Base-by-base conservation (phyloP, 73 alveolate species). In the Tetrahymena elliotti region DNA sequence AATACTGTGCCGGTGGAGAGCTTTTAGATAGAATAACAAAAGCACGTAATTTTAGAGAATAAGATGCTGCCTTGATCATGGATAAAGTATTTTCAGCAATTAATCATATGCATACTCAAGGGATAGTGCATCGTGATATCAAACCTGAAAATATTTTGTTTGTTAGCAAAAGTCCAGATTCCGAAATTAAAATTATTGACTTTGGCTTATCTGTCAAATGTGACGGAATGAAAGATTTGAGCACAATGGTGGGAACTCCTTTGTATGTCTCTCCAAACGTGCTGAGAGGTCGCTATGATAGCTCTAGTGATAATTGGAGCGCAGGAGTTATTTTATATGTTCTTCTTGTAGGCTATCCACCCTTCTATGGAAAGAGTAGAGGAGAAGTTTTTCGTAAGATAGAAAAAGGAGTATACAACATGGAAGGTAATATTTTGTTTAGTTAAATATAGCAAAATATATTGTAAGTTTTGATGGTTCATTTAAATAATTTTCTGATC, bases 1-100 rank as follows among this genome's bases (percentile, higher is more conserved):
- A 97, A 84, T 94, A 96, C 83, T 97, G 98, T 92, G 95, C 93
- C 36, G 98, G 98, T 2, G 98, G 98, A 35, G 97, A 95, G 94
- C 93, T 96, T 83, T 95, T 96, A 52, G 98, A 96, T 93, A 93
- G 97, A 82, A 96, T 96, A n/a, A 93, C 97, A 11, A 93, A 93
- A 33, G 82, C 53, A 31, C 93, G 93, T 34, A 94, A 83, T 18
- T 94, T 94, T 83, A 53, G 82, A 36, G 96, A 94, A 94, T 16
- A 38, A 83, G 52, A 94, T 38, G 92, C 93, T 0, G 82, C 92
- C 53, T 40, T 39, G 47, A 39, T 94, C 31, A 94, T 94, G 94
- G 82, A 31, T 35, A 94, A 94, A 68, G 92, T 94, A 83, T 83
- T 83, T 15, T 94, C 95, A 13, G 98, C 98, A 15, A 96, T 97